Evolutionary conservation across 176 grass and related monocot species (phyloP), one percentile per base, ranked within the genome.

Genomic region (Poa pratensis): DNA sequence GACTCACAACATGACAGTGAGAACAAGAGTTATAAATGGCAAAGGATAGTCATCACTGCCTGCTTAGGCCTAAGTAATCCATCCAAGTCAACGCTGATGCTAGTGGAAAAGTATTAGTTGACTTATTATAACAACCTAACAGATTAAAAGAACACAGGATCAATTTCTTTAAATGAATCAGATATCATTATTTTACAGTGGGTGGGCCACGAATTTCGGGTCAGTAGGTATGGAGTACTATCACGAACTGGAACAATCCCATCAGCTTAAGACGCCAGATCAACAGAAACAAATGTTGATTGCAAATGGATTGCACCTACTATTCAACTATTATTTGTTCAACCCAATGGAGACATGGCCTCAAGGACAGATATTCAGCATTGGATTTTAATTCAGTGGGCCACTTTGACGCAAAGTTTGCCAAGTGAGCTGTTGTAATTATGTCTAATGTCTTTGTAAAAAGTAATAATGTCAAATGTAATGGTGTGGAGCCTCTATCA

Each of bases 281-380:
- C 11, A 77, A 40, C 55, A 61, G 55, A 4, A 24, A 17, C 22
- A 63, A 43, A 46, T 45, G 77, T 28, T 79, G 0, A 46, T n/a
- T 27, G 11, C 40, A n/a, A 45, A 79, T 30, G 58, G 26, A 48
- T 63, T 61, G 16, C 30, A 53, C 59, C 52, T 52, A 26, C 9
- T 66, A 80, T 15, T 80, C 17, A 80, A 80, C 40, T 80, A 63
- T 46, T 63, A 14, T 32, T 5, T 49, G 27, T 65, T 65, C 59
- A 65, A 65, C 16, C 72, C 24, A 11, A 32, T 75, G 35, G 53
- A 39, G 53, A 35, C 11, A 57, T 43, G n/a, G 35, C 54, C n/a
- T 78, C 72, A 60, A 18, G 20, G 54, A 61, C 9, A 46, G 23
- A 2, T 17, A 19, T 49, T 80, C 17, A n/a, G 59, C 16, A 65